These are phyloP conservation scores for Fraxinus excelsior DNA, from an alignment of 257 asterid species.

Conservation along the genomic window DNA sequence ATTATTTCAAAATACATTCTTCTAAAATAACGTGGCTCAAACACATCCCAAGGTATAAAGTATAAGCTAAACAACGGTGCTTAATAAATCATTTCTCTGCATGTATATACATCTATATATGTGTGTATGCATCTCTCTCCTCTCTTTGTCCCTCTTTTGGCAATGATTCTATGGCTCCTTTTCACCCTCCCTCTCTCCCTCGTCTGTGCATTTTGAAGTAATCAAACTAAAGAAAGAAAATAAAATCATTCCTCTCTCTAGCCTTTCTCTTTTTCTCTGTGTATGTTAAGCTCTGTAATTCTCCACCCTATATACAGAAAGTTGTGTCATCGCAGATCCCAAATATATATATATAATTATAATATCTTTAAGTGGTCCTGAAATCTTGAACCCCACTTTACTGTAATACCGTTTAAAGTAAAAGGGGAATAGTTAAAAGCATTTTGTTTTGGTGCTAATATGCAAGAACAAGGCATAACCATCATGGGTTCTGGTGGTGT, in stretches of 20 bases:
- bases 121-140: conserved; percentile 2
- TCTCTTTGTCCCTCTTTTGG: conserved; percentile 37
- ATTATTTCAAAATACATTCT: no score
- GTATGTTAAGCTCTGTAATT: conserved; percentile 24
- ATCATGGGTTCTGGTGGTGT: conserved; percentile 37
- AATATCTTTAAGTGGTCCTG: conserved; percentile 7
- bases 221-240: conserved; percentile 33
- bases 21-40: no score
- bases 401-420: background rate
- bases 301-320: conserved; percentile 55
- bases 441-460: conserved; percentile 5
- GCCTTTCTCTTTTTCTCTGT: conserved; percentile 18
- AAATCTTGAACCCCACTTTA: background rate
- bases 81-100: no score
- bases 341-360: conserved; percentile 21
- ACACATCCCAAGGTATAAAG: no score
- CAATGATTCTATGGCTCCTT: conserved; percentile 46
- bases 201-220: conserved; percentile 6
- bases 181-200: conserved; percentile 36
- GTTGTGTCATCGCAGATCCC: conserved; percentile 69
- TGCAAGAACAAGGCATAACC: conserved; percentile 43
- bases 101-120: background rate
- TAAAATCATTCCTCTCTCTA: conserved; percentile 13
- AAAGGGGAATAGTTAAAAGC: background rate
- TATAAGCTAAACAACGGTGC: no score